Conservation (phyloP, 2,329 filamentous ascomycete species). For the Ceratocystis papillata region DNA sequence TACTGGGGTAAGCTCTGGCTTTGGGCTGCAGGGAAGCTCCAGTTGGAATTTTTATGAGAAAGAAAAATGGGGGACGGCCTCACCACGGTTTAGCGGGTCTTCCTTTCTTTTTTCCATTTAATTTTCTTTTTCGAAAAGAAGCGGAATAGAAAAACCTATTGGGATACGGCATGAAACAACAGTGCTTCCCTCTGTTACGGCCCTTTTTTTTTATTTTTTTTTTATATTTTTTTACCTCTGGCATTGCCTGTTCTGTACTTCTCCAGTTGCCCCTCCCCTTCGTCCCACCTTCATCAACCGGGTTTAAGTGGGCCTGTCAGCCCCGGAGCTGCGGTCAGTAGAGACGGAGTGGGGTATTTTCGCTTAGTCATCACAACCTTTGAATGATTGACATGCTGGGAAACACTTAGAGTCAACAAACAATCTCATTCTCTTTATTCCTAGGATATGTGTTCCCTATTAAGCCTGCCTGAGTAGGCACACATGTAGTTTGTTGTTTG, state of each 20-base stretch:
- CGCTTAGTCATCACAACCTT: background rate
- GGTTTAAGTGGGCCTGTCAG: slow-evolving; percentile 9
- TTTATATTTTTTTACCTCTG: background rate
- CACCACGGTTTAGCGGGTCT: background rate
- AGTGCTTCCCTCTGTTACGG: background rate
- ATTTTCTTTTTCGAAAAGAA: background rate
- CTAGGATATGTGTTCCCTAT: no score
- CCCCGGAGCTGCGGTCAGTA: background rate
- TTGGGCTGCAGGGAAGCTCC: slow-evolving; percentile 11
- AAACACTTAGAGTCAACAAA: no score
- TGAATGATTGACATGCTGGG: no score
- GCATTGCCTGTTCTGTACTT: background rate
- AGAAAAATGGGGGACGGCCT: slow-evolving; percentile 1
- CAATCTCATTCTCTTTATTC: no score
- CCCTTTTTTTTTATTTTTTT: background rate
- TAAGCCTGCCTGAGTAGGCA: no score
- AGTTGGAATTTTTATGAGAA: background rate
- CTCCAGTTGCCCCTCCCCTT: slow-evolving; percentile 2
- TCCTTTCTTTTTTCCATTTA: no score
- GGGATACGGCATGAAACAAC: background rate
- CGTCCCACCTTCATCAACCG: background rate
- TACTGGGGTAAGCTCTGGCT: slow-evolving; percentile 11
- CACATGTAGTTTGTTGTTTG: background rate
- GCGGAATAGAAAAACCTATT: background rate
- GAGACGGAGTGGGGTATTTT: background rate